Base-by-base conservation (phyloP, 2,329 filamentous ascomycete species). In the Phoma sp. region DNA sequence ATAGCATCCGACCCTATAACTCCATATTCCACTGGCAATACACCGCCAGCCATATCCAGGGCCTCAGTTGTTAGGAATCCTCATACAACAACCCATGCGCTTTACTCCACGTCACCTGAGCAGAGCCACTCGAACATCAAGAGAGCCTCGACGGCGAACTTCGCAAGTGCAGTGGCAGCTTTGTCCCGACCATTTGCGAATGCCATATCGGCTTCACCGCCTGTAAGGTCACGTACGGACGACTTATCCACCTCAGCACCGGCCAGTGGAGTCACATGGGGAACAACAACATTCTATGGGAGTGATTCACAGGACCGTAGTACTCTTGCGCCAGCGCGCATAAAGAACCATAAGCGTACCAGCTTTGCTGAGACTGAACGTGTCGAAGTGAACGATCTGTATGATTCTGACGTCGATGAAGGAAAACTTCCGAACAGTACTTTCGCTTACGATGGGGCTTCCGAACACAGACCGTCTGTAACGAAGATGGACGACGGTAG, bases 21-120 rank as follows among this genome's bases (percentile, higher is more conserved):
- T 3, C 78, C 82, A 1, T 80, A 80, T 61, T 84, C 82, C 3
- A 82, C 79, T 1, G 80, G 80, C 15, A 79, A 77, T 21, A 84
- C 82, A 3, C 82, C 82, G 40, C 83, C 83, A 5, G 71, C 74
- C 22, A 63, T 76, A 33, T 77, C 78, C 24, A 77, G 79, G 46
- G 66, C 73, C 21, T 70, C 71, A 21, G 75, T 73, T 12, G 60
- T 68, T 41, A 76, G 76, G 17, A 75, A 60, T 31, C 52, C 62
- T 12, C 64, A 64, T 7, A 71, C 77, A 13, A 69, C 73, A 21
- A 68, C 69, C 7, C 74, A 81, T 38, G 73, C 73, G 3, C 70
- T 78, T 27, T 72, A 77, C 21, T 76, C 77, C 10, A 80, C 73
- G 9, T 77, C 76, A 12, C 76, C 77, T 17, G 76, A 78, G 51